Evolutionary conservation across 2,329 filamentous ascomycete species (phyloP), one percentile per base, ranked within the genome.

Genomic region (Cercospora canescens): DNA sequence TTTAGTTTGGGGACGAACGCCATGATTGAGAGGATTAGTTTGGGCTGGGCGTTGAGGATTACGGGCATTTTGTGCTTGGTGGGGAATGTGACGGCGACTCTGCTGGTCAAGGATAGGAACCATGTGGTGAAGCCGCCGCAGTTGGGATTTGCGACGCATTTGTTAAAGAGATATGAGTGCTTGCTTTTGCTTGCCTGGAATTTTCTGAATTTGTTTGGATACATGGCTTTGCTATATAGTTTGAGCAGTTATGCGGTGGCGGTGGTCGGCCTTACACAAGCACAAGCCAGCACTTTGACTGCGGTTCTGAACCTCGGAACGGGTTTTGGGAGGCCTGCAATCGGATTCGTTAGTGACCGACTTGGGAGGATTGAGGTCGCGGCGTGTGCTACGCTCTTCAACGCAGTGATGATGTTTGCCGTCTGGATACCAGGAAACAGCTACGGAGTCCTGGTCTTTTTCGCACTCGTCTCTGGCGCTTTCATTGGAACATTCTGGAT

Each of bases 401-500:
- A 79, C 57, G 75, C 75, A 24, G 12, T 84, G 6, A 60, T 74
- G 5, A 73, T 78, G 48, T 81, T 82, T 66, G 80, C 76, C 0
- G 74, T 85, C 24, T 86, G 84, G 84, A 74, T 83, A 1, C 81
- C 81, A 3, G 79, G 81, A 3, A 76, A 72, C 2, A 77, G 73
- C 6, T 84, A 78, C 61, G 82, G 77, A 1, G 68, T 83, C 8
- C 72, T 80, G 1, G 69, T 82, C 1, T 76, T 84, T 62, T 84
- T 83, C 65, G 77, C 78, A 0, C 67, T 85, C 8, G 34, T 82
- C 0, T 74, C 75, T 60, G 84, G 84, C 2, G 78, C 79, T 6
- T 79, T 82, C 7, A 71, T 83, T 30, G 83, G 84, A 0, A 78
- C 81, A 0, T 84, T 83, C 67, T 86, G 83, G 82, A 81, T 81